These are phyloP conservation scores for Lachancea waltii DNA, from an alignment of 805 yeast species.

Conservation along the genomic window DNA sequence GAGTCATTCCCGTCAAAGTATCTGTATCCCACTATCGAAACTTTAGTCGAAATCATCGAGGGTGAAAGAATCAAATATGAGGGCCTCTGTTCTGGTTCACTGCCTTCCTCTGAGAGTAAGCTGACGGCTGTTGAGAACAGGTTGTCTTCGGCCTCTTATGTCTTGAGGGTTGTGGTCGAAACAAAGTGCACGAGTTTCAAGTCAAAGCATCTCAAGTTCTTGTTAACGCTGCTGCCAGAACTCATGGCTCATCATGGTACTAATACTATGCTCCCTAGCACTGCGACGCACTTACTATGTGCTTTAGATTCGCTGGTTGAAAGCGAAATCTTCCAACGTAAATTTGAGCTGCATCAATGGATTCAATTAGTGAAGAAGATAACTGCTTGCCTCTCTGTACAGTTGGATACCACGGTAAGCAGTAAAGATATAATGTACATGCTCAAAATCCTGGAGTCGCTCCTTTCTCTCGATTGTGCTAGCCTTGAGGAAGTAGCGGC, in stretches of 20 bases:
- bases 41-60: constrained; percentile 28
- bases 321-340: constrained; percentile 20
- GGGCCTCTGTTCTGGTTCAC: constrained; percentile 3
- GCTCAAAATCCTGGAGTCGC: constrained; percentile 17
- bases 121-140: constrained; percentile 28
- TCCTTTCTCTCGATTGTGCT: constrained; percentile 24
- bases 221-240: constrained; percentile 22
- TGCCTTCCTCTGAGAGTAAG: constrained; percentile 24
- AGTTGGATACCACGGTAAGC: constrained; percentile 12
- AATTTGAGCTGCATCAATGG: constrained; percentile 25
- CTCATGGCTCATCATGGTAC: constrained; percentile 16
- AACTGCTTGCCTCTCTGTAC: constrained; percentile 11
- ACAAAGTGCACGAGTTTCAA: constrained; percentile 23
- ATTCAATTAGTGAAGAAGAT: constrained; percentile 14
- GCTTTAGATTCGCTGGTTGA: constrained; percentile 18
- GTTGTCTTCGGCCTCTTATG: constrained; percentile 22
- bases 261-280: constrained; percentile 13
- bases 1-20: constrained; percentile 17
- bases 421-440: constrained; percentile 29
- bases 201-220: constrained; percentile 21
- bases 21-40: constrained; percentile 22
- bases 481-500: constrained; percentile 18
- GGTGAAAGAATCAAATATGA: constrained; percentile 33
- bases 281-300: constrained; percentile 23
- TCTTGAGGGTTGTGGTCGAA: constrained; percentile 26